Evolutionary conservation across 176 grass and related monocot genomes (phyloP).

Genomic region (Oryza meyeriana): DNA sequence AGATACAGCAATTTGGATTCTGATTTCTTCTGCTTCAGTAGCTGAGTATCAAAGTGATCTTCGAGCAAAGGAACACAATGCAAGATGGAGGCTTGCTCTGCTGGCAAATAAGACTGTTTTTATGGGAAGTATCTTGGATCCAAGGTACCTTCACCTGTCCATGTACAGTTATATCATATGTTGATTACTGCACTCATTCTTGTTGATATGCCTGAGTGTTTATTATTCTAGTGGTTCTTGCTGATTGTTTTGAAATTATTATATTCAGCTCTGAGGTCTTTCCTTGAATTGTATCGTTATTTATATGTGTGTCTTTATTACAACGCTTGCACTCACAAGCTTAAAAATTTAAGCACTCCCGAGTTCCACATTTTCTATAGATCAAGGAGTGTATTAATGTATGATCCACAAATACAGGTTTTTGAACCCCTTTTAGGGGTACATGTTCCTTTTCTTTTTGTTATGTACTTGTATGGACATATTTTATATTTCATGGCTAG

Average conservation of each 20-base stretch:
- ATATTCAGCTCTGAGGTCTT: slow-evolving; percentile 4
- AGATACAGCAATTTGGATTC: slow-evolving; percentile 74
- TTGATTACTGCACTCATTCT: slow-evolving; percentile 17
- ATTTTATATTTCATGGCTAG: background rate
- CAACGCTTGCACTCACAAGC: background rate
- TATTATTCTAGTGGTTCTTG: slow-evolving; percentile 4
- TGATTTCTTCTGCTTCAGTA: slow-evolving; percentile 71
- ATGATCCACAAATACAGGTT: background rate
- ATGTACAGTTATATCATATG: slow-evolving; percentile 25
- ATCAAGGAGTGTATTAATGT: background rate
- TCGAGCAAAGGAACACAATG: slow-evolving; percentile 41
- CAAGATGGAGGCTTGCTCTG: slow-evolving; percentile 74
- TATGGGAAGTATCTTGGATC: slow-evolving; percentile 70
- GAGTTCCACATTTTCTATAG: slow-evolving; percentile 1
- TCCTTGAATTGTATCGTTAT: background rate
- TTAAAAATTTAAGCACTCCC: background rate
- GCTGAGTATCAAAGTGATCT: slow-evolving; percentile 60
- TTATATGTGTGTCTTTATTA: slow-evolving; percentile 7
- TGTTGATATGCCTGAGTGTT: background rate
- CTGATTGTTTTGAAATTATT: slow-evolving; percentile 1
- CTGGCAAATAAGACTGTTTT: slow-evolving; percentile 53
- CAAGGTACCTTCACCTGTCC: slow-evolving; percentile 55
- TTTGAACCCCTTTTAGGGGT: too few species aligned
- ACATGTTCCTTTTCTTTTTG: background rate
- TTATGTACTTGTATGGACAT: background rate